Base-by-base conservation (phyloP, 1,139 yeast genomes). In the Kodamaea ohmeri region DNA sequence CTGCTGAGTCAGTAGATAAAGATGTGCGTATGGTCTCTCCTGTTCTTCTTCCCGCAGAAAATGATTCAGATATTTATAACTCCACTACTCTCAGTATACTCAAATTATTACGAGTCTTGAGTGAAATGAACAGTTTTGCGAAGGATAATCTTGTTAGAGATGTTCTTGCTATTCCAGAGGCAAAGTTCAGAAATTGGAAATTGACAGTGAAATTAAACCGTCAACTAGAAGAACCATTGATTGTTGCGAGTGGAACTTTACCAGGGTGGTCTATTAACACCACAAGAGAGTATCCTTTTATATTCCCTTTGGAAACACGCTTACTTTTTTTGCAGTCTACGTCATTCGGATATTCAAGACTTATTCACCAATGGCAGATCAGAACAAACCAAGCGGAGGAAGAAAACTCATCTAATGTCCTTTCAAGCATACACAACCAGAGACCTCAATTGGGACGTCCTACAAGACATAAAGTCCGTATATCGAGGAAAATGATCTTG, bases 331-430 rank as follows among this genome's bases (percentile, higher is more conserved):
- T 92, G 42, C 94, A 86, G 50, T 82, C 92, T 4, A 87, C 96
- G 0, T 89, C 97, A 0, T 90, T 87, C 67, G 97, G 97, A 0
- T 84, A 86, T 57, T 87, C 95, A 1, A 72, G 97, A 43, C 67
- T 87, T 35, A 84, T 92, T 45, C 83, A 83, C 44, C 73, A 80
- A 37, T 88, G 96, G 96, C 87, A 80, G 52, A 52, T 63, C 2
- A 65, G 77, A 45, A 67, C 78, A 1, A 70, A 65, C 31, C 73
- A 67, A 43, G 76, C 69, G 4, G 63, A 56, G 16, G 65, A 61
- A 6, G 58, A 54, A 7, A 48, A 44, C 13, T 41, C 38, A 15
- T 42, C 47, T 7, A 45, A 42, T 16, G 30, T 45, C 7, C 36
- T 38, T 35, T 30, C 41, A 17, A 51, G 42, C 26, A 22, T 29